A percentile compares a stretch with the other conserved stretches of the same genome.
Conservation (phyloP, 345 rosid species). For the Eucalyptus pauciflora region DNA sequence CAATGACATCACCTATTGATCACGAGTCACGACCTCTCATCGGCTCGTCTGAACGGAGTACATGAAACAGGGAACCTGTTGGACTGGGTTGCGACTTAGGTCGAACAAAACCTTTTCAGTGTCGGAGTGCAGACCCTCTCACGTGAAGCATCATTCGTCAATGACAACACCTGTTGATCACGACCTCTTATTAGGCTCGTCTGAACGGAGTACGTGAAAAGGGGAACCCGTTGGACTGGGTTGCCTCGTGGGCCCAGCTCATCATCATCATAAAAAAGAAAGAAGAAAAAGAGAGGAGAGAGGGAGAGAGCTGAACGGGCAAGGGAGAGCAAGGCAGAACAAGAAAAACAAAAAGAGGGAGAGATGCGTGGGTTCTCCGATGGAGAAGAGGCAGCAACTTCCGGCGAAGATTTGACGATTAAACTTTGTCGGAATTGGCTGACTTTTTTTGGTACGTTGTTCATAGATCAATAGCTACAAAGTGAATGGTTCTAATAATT, state of each 20-base stretch:
- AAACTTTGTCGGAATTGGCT: neutral
- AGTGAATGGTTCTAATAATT: neutral
- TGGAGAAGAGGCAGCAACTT: neutral
- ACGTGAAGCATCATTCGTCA: neutral
- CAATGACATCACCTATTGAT: too few relatives aligned
- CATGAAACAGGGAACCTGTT: neutral
- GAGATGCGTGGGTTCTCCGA: neutral
- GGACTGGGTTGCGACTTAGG: neutral
- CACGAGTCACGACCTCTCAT: too few relatives aligned
- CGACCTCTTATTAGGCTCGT: neutral
- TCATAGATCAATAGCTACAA: neutral
- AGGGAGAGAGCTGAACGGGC: neutral
- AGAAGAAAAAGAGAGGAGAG: neutral
- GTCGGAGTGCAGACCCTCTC: neutral
- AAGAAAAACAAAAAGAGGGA: neutral
- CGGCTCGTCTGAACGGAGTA: too few relatives aligned
- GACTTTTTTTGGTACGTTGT: neutral
- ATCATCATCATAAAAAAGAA: neutral
- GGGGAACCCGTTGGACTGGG: neutral
- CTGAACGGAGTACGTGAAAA: too few relatives aligned
- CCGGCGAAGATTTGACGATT: neutral
- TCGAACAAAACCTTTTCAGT: neutral
- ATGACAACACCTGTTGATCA: neutral
- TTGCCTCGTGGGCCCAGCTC: neutral
- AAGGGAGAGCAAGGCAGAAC: neutral